Evolutionary conservation across 139 green algal genomes (phyloP).

Genomic region (Coccomyxa sp.): DNA sequence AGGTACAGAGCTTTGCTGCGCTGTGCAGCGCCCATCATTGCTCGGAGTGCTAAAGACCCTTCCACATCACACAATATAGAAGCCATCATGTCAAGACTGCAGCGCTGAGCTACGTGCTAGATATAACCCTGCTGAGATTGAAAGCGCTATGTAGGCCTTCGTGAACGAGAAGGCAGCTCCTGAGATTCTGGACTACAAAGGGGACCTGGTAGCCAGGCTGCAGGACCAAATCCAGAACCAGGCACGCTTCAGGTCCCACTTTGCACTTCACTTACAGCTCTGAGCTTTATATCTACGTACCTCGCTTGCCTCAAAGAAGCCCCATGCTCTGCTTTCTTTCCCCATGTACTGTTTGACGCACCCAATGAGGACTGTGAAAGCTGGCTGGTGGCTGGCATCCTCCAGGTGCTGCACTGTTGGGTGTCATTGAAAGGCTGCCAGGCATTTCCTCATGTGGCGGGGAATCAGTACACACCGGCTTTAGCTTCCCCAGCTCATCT

Average conservation of each 20-base stretch:
- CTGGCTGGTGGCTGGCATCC: neutral
- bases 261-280: neutral
- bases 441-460: neutral
- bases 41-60: neutral
- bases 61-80: neutral
- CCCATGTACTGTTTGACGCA: no score
- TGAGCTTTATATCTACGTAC: neutral
- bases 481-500: neutral
- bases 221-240: slow-evolving; percentile 35
- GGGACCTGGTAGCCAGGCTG: slow-evolving; percentile 26
- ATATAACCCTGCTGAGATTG: neutral
- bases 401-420: neutral
- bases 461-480: neutral
- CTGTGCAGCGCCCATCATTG: neutral
- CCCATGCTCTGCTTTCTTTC: neutral
- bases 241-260: slow-evolving; percentile 9
- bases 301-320: neutral
- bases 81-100: no score
- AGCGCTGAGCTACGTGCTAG: neutral
- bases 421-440: neutral
- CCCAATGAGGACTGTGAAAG: no score
- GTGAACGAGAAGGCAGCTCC: slow-evolving; percentile 38
- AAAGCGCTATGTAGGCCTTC: slow-evolving; percentile 6
- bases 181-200: slow-evolving; percentile 37
- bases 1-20: neutral